phyloP scores from a whole-genome alignment of 192 early-diverging fungal species.

The Endogone sp. region DNA sequence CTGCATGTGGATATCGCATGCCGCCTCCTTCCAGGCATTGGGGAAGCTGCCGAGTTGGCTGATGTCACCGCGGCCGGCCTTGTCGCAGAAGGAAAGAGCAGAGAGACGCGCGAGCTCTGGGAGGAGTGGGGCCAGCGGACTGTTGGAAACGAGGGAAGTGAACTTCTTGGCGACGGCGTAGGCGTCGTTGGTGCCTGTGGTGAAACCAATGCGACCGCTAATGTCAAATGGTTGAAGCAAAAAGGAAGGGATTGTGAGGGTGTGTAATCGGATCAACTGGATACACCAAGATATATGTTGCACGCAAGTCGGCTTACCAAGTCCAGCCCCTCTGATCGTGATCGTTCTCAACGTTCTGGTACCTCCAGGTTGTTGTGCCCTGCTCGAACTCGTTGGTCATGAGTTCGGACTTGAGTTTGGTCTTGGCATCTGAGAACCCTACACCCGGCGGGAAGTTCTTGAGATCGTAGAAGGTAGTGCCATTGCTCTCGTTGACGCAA shows the following conservation, averaged over 20 bases:
- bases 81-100: conserved; percentile 16
- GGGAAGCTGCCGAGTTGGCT: conserved; percentile 7
- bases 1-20: conserved; percentile 23
- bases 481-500: too few relatives aligned
- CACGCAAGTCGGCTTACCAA: too few relatives aligned
- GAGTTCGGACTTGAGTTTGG: too few relatives aligned
- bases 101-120: conserved; percentile 14
- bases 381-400: conserved; percentile 36
- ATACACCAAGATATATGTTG: too few relatives aligned
- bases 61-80: conserved; percentile 15
- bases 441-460: too few relatives aligned
- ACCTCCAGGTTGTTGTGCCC: conserved; percentile 29
- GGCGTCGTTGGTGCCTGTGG: conserved; percentile 30
- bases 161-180: conserved; percentile 21
- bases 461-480: conserved; percentile 22
- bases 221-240: too few relatives aligned
- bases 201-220: conserved; percentile 31
- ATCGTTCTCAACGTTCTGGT: conserved; percentile 21
- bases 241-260: too few relatives aligned
- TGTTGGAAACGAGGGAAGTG: conserved; percentile 3
- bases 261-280: too few relatives aligned
- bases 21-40: conserved; percentile 13
- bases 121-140: conserved; percentile 11
- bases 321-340: conserved; percentile 30
- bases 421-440: too few relatives aligned